Evolutionary conservation across 345 rosid genomes (phyloP).

Genomic region (Combretum micranthum): DNA sequence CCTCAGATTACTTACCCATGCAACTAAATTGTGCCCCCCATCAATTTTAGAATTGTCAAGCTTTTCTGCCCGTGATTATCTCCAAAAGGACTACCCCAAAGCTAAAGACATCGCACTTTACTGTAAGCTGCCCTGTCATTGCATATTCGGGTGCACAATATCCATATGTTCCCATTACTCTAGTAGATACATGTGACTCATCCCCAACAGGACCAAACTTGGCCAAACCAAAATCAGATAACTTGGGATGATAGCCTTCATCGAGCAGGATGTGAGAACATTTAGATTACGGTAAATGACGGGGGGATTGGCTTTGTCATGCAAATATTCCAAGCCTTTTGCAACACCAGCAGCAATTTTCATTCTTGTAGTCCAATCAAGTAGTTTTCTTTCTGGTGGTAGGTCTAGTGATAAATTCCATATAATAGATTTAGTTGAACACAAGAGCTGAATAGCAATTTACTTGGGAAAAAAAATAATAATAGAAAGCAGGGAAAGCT

Average conservation of each 20-base stretch:
- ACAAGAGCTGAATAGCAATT: too few relatives aligned
- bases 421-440: not conserved
- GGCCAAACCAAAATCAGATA: conserved; percentile 75
- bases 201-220: conserved; percentile 78
- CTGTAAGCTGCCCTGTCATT: conserved; percentile 71
- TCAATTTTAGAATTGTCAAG: conserved; percentile 48
- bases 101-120: conserved; percentile 61
- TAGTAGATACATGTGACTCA: conserved; percentile 62
- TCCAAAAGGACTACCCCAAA: conserved; percentile 63
- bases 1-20: conserved; percentile 44
- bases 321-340: conserved; percentile 65
- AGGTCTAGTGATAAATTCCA: conserved; percentile 29
- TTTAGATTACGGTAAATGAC: conserved; percentile 68
- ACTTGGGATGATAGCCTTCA: conserved; percentile 53
- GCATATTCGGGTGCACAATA: conserved; percentile 82
- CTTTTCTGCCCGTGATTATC: conserved; percentile 66
- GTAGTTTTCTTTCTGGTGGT: conserved; percentile 44
- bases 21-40: conserved; percentile 62
- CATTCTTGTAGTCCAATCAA: conserved; percentile 76
- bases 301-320: conserved; percentile 61
- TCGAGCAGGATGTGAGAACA: conserved; percentile 66
- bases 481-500: not conserved
- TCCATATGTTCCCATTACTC: conserved; percentile 75
- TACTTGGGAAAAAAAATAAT: not conserved
- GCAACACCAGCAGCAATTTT: conserved; percentile 75